phyloP scores from a whole-genome alignment of 2,329 filamentous ascomycete genomes.

The Thielaviopsis musarum region DNA sequence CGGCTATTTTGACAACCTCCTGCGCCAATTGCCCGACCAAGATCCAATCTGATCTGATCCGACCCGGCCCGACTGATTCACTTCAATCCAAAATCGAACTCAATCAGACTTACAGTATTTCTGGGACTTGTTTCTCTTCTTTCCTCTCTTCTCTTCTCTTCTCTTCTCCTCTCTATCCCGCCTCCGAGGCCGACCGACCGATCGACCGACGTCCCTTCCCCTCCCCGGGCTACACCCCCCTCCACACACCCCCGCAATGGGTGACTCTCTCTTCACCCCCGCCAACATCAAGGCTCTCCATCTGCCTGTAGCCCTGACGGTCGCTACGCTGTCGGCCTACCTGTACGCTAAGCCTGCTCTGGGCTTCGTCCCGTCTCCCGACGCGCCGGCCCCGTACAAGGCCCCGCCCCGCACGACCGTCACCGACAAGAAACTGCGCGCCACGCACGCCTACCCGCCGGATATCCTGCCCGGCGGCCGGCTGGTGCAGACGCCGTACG shows the following conservation, averaged over 20 bases:
- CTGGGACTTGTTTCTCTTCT: not conserved
- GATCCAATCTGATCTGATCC: no score
- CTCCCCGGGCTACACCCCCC: no score
- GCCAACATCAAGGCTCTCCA: slow-evolving; percentile 11
- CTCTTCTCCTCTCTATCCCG: not conserved
- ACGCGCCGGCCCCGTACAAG: slow-evolving; percentile 3
- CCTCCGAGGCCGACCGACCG: no score
- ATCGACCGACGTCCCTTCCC: no score
- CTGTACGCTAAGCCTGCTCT: slow-evolving; percentile 18
- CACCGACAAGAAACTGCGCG: slow-evolving; percentile 17
- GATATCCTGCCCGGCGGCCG: slow-evolving; percentile 52
- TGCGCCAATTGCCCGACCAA: no score
- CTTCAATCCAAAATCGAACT: no score
- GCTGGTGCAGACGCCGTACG: slow-evolving; percentile 54
- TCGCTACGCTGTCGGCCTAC: slow-evolving; percentile 22
- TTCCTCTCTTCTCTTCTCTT: not conserved
- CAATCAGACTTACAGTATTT: not conserved
- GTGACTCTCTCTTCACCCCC: slow-evolving; percentile 9
- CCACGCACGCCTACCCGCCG: slow-evolving; percentile 44
- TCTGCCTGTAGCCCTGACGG: slow-evolving; percentile 11
- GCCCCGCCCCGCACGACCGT: slow-evolving; percentile 3
- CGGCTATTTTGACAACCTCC: no score
- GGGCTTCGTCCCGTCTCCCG: slow-evolving; percentile 10
- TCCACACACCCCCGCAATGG: not conserved
- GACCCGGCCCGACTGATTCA: no score